Percentiles rank a stretch among this genome's conserved stretches.
Conservation (phyloP, 306 rosid species). For the Lathyrus aphaca region DNA sequence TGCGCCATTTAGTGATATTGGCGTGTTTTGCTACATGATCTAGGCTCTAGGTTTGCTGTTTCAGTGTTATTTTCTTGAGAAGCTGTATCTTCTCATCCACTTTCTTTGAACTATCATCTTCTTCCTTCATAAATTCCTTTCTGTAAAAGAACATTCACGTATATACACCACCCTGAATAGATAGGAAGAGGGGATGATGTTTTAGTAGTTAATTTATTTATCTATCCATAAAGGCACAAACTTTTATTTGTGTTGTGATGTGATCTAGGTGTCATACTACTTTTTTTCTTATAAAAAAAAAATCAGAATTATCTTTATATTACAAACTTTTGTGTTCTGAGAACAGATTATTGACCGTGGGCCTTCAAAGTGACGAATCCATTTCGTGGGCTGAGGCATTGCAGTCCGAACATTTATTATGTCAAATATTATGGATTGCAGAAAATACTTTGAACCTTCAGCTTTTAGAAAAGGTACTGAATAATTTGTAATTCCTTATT, state of each 20-base stretch:
- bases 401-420: constrained; percentile 61
- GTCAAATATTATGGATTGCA: constrained; percentile 76
- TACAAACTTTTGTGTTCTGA: constrained; percentile 25
- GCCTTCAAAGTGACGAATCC: constrained; percentile 70
- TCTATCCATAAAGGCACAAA: not conserved
- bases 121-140: constrained; percentile 9
- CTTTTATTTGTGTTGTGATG: constrained; percentile 7
- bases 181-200: constrained; percentile 3
- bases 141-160: not conserved
- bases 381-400: constrained; percentile 68
- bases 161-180: constrained; percentile 4
- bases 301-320: no score
- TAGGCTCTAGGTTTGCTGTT: constrained; percentile 10
- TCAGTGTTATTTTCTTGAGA: constrained; percentile 8
- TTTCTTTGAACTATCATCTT: constrained; percentile 9
- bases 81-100: not conserved
- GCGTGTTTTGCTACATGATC: constrained; percentile 1
- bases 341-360: constrained; percentile 65
- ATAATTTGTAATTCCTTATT: constrained; percentile 22
- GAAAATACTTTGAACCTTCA: constrained; percentile 82
- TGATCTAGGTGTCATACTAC: constrained; percentile 20
- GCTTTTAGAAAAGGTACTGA: constrained; percentile 83
- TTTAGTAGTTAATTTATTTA: constrained; percentile 6
- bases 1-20: constrained; percentile 7
- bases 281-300: not conserved